phyloP scores from a whole-genome alignment of 31 red algal species.

The Endocladia muricata region DNA sequence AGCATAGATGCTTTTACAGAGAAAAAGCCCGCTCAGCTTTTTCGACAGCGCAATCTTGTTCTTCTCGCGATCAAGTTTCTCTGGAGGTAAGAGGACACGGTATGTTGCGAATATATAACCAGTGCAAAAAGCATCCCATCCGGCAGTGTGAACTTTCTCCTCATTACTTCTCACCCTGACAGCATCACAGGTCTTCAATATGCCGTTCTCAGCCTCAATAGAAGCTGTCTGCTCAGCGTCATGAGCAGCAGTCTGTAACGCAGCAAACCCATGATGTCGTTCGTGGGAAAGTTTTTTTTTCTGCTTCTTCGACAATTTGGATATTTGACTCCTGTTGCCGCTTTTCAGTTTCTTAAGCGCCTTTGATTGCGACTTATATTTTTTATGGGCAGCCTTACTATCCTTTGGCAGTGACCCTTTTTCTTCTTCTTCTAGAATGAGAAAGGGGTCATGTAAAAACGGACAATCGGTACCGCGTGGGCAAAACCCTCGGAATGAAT shows the following conservation, averaged over 20 bases:
- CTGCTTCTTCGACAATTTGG: conserved; percentile 42
- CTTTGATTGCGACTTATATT: conserved; percentile 49
- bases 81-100: conserved; percentile 14
- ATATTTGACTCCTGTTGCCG: background rate
- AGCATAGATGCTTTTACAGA: conserved; percentile 49
- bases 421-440: conserved; percentile 42
- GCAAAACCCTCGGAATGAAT: conserved; percentile 56
- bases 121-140: conserved; percentile 96
- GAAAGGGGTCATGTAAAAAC: conserved; percentile 53
- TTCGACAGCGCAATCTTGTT: conserved; percentile 41
- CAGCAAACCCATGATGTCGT: background rate
- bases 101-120: conserved; percentile 84
- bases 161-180: background rate
- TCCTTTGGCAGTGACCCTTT: conserved; percentile 32
- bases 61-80: conserved; percentile 18
- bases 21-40: conserved; percentile 30
- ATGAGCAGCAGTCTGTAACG: background rate
- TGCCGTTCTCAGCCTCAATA: background rate
- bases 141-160: conserved; percentile 75
- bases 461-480: conserved; percentile 28
- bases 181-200: background rate
- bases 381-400: conserved; percentile 43
- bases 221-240: background rate
- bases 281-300: conserved; percentile 1
- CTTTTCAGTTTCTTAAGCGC: conserved; percentile 19